Evolutionary conservation across 1,284 basidiomycete species (phyloP).

Genomic region (Fomitopsis palustris): DNA sequence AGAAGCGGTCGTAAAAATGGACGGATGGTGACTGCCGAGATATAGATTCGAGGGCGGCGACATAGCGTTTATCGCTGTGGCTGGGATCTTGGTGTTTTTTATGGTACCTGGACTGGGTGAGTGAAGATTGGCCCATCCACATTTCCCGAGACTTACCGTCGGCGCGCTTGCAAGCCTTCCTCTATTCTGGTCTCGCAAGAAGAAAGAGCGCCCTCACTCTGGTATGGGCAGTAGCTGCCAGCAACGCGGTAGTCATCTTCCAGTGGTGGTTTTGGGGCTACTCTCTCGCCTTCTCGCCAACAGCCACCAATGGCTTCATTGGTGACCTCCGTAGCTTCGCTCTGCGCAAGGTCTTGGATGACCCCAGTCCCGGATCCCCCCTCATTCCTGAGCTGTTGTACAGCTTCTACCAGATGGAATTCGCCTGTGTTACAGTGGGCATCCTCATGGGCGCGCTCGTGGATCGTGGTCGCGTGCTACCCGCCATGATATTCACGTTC

Average conservation of each 20-base stretch:
- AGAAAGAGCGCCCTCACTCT: constrained; percentile 69
- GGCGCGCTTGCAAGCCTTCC: constrained; percentile 51
- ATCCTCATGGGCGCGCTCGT: constrained; percentile 83
- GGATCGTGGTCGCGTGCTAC: constrained; percentile 84
- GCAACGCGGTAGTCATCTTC: constrained; percentile 80
- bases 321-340: constrained; percentile 75
- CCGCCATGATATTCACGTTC: constrained; percentile 87
- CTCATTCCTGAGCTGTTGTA: constrained; percentile 73
- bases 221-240: constrained; percentile 67
- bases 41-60: constrained; percentile 64
- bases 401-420: constrained; percentile 89
- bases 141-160: background rate
- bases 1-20: background rate
- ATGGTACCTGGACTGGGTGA: constrained; percentile 76
- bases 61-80: constrained; percentile 73
- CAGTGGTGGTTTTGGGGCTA: constrained; percentile 92
- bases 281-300: constrained; percentile 75
- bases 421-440: constrained; percentile 74
- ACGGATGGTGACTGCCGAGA: background rate
- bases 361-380: constrained; percentile 74
- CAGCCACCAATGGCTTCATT: constrained; percentile 76
- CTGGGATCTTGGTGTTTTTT: constrained; percentile 78
- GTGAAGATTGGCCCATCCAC: constrained; percentile 7
- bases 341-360: constrained; percentile 68
- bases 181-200: constrained; percentile 85